Evolutionary conservation across 192 early-diverging fungal species (phyloP).

Genomic region (Podila epigama): DNA sequence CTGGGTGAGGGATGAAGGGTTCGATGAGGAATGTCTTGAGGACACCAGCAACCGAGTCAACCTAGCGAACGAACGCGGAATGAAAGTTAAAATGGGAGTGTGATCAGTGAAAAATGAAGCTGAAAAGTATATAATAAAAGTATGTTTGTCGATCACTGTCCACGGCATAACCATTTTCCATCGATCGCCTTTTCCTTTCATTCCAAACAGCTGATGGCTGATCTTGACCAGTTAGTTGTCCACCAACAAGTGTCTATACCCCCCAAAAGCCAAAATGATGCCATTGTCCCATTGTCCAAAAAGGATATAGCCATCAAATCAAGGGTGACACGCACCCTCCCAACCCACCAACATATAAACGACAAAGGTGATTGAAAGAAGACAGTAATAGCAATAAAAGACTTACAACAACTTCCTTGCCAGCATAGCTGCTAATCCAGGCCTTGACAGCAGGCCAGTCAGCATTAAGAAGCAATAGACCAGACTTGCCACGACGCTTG

Average conservation of each 20-base stretch:
- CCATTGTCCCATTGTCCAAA: too few species aligned
- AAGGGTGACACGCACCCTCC: too few species aligned
- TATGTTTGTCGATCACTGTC: too few species aligned
- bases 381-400: neutral
- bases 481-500: slow-evolving; percentile 97
- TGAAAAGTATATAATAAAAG: neutral
- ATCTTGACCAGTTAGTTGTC: too few species aligned
- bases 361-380: too few species aligned
- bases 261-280: too few species aligned
- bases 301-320: too few species aligned
- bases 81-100: neutral
- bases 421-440: slow-evolving; percentile 93
- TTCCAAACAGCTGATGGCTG: too few species aligned
- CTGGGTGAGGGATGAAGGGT: slow-evolving; percentile 91
- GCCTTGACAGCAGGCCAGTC: slow-evolving; percentile 86
- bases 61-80: slow-evolving; percentile 49
- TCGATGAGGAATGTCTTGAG: slow-evolving; percentile 97
- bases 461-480: slow-evolving; percentile 90
- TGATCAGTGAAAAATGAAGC: neutral
- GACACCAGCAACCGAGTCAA: slow-evolving; percentile 83
- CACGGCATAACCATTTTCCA: too few species aligned
- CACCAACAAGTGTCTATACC: too few species aligned
- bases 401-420: slow-evolving; percentile 80
- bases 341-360: too few species aligned
- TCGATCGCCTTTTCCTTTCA: too few species aligned